A percentile compares a stretch with the other conserved stretches of the same genome.
Conservation (phyloP, 345 rosid genomes). For the Theobroma cacao region DNA sequence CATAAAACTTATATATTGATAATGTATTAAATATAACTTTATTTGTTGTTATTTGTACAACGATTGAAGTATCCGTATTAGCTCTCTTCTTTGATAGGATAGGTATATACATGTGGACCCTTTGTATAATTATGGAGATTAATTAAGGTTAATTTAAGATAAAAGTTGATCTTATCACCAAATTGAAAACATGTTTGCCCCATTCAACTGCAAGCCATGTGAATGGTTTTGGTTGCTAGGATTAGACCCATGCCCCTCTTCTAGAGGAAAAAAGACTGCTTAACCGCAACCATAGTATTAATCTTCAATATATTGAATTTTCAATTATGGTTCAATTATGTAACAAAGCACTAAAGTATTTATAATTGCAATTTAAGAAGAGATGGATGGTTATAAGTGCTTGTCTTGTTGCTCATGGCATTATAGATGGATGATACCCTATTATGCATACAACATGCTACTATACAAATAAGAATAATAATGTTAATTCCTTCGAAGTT, state of each 20-base stretch:
- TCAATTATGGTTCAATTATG: constrained; percentile 9
- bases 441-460: neutral
- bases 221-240: neutral
- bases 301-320: too few relatives aligned
- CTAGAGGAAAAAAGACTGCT: neutral
- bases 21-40: too few relatives aligned
- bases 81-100: too few relatives aligned
- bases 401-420: neutral
- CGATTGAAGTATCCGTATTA: too few relatives aligned
- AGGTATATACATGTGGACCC: too few relatives aligned
- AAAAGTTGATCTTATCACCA: neutral
- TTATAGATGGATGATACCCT: neutral
- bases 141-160: neutral
- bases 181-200: neutral
- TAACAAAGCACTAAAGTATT: neutral
- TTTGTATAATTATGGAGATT: too few relatives aligned
- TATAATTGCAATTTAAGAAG: neutral
- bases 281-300: too few relatives aligned
- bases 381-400: neutral
- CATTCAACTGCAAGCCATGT: neutral
- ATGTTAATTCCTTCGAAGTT: neutral
- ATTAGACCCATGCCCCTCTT: neutral
- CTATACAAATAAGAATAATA: neutral
- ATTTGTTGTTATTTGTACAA: too few relatives aligned
- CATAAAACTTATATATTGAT: too few relatives aligned